A percentile compares a stretch with the other conserved stretches of the same genome.
phyloP scores from a whole-genome alignment of 2,329 filamentous ascomycete genomes.

The Thelonectria blattea region DNA sequence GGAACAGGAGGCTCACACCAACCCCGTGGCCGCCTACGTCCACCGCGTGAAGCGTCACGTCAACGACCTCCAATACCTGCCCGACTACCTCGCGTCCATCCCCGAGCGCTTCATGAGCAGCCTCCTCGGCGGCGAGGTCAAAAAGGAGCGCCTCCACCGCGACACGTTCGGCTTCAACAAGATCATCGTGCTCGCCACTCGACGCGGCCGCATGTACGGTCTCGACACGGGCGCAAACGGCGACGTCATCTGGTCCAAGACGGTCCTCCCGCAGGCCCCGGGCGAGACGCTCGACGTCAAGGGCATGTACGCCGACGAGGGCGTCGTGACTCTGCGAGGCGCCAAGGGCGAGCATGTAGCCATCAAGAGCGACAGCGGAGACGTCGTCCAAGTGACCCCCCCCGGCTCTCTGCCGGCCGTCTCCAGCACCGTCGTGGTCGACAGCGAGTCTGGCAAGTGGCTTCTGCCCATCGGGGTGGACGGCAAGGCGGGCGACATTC shows the following conservation, averaged over 20 bases:
- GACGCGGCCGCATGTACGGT: constrained; percentile 78
- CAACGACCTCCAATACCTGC: constrained; percentile 77
- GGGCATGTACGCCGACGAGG: constrained; percentile 67
- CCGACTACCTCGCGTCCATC: constrained; percentile 72
- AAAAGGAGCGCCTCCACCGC: constrained; percentile 57
- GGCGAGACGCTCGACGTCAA: constrained; percentile 69
- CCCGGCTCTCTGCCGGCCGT: constrained; percentile 40
- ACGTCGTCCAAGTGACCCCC: constrained; percentile 52
- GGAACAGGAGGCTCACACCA: constrained; percentile 85
- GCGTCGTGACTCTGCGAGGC: constrained; percentile 63
- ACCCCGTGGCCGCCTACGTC: constrained; percentile 79
- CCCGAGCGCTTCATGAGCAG: constrained; percentile 72
- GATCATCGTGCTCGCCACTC: constrained; percentile 79
- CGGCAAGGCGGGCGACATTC: constrained; percentile 55
- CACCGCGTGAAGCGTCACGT: constrained; percentile 86
- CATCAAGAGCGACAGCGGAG: constrained; percentile 61
- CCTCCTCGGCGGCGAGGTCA: constrained; percentile 63
- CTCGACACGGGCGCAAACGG: constrained; percentile 79
- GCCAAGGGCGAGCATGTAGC: constrained; percentile 67
- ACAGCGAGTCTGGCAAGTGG: constrained; percentile 58
- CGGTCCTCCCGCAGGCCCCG: constrained; percentile 63
- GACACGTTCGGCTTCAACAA: constrained; percentile 92
- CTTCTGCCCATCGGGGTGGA: constrained; percentile 59
- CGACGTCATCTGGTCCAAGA: constrained; percentile 75
- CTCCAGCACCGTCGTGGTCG: constrained; percentile 57